Evolutionary conservation across 1,284 basidiomycete species (phyloP), one percentile per base, ranked within the genome.

Genomic region (Cryptococcus hybrid): DNA sequence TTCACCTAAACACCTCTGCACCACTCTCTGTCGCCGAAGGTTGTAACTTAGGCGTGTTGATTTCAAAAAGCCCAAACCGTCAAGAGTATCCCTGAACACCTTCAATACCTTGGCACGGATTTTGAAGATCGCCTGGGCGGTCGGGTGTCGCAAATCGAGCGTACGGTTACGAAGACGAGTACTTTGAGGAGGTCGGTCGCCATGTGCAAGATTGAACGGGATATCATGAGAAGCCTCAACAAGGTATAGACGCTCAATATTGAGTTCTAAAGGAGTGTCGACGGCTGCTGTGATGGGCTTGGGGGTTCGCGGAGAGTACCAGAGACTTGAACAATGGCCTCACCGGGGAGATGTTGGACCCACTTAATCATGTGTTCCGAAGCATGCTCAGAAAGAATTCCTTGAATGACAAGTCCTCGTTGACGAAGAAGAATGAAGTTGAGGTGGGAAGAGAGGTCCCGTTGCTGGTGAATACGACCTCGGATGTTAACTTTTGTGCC

Each of bases 21-120:
- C 95, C 94, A 39, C 88, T 91, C 78, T 98, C 94, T 3, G 94
- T 97, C 5, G 95, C 94, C 36, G 93, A 88, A 47, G 90, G 92
- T 75, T 96, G 93, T 3, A 98, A 83, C 79, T 97, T 98, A 6
- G 94, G 94, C 62, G 89, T 92, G 77, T 96, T 92, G 62, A 98
- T 96, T 69, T 82, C 59, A 81, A 69, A 61, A 82, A 82, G 50
- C 71, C 76, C 58, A 75, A 58, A 38, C 67, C 62, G 62, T 81
- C 80, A 60, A 83, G 71, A 61, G 71, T 80, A 55, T 79, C 73
- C 58, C 82, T 69, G 71, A 81, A 82, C 30, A 80, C 67, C 50
- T 74, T 74, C 64, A 79, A 75, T 36, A 82, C 73, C 47, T 74
- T 79, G 40, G 81, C 76, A 38, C 77, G 76, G 49, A 83, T 74